Percentiles rank a stretch among this genome's conserved stretches.
These are phyloP conservation scores for Euryodendron excelsum DNA, from an alignment of 148 eudicot genomes.

Conservation along the genomic window DNA sequence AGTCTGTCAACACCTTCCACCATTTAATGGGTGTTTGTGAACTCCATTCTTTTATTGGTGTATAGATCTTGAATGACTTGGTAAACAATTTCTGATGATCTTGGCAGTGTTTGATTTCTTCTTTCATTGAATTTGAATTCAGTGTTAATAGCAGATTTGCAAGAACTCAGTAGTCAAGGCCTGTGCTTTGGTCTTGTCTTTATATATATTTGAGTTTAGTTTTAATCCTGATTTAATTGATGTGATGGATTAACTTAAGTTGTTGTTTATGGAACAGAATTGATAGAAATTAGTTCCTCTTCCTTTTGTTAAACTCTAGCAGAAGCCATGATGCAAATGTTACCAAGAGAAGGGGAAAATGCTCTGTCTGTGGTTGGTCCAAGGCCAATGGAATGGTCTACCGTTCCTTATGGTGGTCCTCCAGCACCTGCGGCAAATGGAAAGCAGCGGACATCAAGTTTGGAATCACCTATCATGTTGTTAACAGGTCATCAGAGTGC, in stretches of 20 bases:
- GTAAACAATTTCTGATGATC: too few relatives aligned
- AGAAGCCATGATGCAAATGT: constrained; percentile 57
- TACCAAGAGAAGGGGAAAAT: constrained; percentile 48
- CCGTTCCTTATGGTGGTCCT: constrained; percentile 50
- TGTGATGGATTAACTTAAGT: too few relatives aligned
- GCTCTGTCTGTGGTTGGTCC: constrained; percentile 80
- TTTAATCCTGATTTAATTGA: not conserved
- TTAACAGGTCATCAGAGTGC: constrained; percentile 90
- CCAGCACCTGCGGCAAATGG: constrained; percentile 70
- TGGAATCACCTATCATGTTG: constrained; percentile 94
- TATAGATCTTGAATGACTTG: too few relatives aligned
- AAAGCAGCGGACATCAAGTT: constrained; percentile 75
- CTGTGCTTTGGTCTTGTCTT: not conserved
- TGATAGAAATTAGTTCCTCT: not conserved
- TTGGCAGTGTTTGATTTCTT: too few relatives aligned
- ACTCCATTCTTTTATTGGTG: too few relatives aligned
- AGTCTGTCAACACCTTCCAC: too few relatives aligned
- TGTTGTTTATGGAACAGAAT: constrained; percentile 6
- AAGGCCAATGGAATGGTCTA: constrained; percentile 82
- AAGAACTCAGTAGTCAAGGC: not conserved
- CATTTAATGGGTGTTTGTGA: too few relatives aligned
- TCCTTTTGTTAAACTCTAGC: not conserved
- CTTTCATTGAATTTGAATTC: too few relatives aligned
- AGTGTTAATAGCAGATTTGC: too few relatives aligned
- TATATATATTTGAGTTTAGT: not conserved